Conservation (phyloP, 106 monocot genomes). For the Dioscorea alata region DNA sequence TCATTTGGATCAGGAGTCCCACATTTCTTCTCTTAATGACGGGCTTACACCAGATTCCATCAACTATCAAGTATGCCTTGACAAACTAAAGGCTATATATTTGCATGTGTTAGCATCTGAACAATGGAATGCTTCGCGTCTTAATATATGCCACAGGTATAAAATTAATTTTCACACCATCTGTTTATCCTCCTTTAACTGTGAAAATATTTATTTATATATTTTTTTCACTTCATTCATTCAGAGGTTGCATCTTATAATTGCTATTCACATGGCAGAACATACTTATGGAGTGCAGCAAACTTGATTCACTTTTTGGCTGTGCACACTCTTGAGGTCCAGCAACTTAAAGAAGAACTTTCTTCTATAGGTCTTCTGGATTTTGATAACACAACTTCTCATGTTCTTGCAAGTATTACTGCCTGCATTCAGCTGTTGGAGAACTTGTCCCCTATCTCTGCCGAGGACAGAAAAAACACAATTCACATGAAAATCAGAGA, state of each 20-base stretch:
- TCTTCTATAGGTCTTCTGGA: conserved; percentile 25
- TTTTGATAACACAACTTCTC: conserved; percentile 14
- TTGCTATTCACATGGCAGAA: conserved; percentile 10
- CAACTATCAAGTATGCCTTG: not conserved
- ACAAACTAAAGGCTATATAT: conserved; percentile 5
- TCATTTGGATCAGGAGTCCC: not conserved
- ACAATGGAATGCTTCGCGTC: conserved; percentile 19
- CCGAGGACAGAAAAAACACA: not conserved
- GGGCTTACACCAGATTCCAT: not conserved
- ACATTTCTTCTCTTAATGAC: no score
- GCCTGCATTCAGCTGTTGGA: conserved; percentile 20
- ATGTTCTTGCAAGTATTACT: conserved; percentile 33
- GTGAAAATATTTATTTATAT: not conserved
- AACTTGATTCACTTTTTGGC: conserved; percentile 54
- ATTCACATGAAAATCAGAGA: not conserved
- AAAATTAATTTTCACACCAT: not conserved
- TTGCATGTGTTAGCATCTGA: conserved; percentile 17
- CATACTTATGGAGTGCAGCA: conserved; percentile 27
- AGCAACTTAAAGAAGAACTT: conserved; percentile 31
- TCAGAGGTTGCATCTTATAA: no score
- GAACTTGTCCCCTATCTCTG: not conserved
- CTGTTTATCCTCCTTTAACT: not conserved
- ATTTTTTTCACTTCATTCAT: not conserved
- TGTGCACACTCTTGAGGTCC: conserved; percentile 25
- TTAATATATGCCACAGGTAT: conserved; percentile 6